Evolutionary conservation across 1,284 basidiomycete species (phyloP), one percentile per base, ranked within the genome.

Genomic region (Singerocomus rubriflavus): DNA sequence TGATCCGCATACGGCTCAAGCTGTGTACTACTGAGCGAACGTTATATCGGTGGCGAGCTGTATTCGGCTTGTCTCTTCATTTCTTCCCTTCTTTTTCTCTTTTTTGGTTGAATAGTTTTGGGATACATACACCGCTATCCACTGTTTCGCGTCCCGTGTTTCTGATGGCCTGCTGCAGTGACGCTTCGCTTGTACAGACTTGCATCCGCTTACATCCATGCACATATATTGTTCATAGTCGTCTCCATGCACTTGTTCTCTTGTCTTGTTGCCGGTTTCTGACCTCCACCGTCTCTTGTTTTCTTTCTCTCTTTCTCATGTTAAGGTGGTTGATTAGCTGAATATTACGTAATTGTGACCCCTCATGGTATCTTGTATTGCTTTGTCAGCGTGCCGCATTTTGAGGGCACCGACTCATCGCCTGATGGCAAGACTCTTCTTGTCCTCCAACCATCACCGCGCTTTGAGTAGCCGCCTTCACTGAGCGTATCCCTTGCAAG

Each of bases 21-120:
- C 80, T 57, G 75, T 76, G 56, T 86, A 84, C 69, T 84, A 83
- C 68, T 85, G 73, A 73, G 68, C 52, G 50, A 51, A 54, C 57
- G 12, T 41, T 48, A 38, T 47, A 7, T 51, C 44, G 38, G 37
- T 48, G 26, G 37, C 48, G 45, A 35, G 6, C 44, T 48, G 45
- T 43, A 50, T 41, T 52, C 44, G 46, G 48, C 42, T 55, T 41
- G 35, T 38, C 11, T 40, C 48, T 53, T 53, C 39, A 52, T 50
- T 47, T 51, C n/a, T n/a, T n/a, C n/a, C 21, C 12, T 53, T 47
- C 56, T 36, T 55, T 49, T 13, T 26, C 33, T 58, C 44, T 57
- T 56, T 54, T 61, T 61, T 54, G 48, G 63, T 60, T 46, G 50
- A 34, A 46, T 50, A 30, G 50, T 46, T 52, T 52, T 61, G 58